Base-by-base conservation (phyloP, 164 flowering plant species). In the Stephania cephalantha region DNA sequence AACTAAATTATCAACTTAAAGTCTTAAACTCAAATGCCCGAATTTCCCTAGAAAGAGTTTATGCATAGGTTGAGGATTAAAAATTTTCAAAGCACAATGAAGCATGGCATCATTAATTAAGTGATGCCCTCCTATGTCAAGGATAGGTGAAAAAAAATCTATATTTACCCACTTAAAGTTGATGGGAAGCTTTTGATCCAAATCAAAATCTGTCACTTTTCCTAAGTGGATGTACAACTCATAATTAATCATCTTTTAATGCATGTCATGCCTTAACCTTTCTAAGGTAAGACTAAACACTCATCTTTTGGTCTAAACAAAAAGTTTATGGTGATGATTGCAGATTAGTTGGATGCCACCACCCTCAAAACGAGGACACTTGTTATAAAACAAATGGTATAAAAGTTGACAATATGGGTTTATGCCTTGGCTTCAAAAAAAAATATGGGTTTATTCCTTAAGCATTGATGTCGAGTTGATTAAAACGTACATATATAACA, bases 191-290 rank as follows among this genome's bases (percentile, higher is more conserved):
- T 20, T 66, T 66, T 66, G 66, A n/a, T 58, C 64, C 64, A 58
- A 58, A 65, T 9, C 7, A 65, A 17, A 63, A 63, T 13, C 8
- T 10, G 3, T 10, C 1, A 5, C 9, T 53, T 4, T 61, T 61
- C 7, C 7, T 61, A 61, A 46, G 75, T 64, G 75, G 70, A 65
- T 65, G 44, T 30, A 29, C 69, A 42, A 64, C 70, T 73, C 68
- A 73, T 65, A 13, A 17, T 17, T 61, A 73, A 61, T 73, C 52
- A 64, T 73, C 68, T 73, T 31, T 73, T 46, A 73, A 73, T 73
- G 52, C 44, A 61, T 20, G 20, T 22, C 66, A 61, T 61, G 66
- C 18, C 29, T 18, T n/a, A 61, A 7, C 65, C 65, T n/a, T 58
- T 58, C n/a, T 20, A 58, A 15, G 65, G 65, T 35, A 30, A 55